Conservation (phyloP, 129 eudicot species). For the Scalesia atractyloides region DNA sequence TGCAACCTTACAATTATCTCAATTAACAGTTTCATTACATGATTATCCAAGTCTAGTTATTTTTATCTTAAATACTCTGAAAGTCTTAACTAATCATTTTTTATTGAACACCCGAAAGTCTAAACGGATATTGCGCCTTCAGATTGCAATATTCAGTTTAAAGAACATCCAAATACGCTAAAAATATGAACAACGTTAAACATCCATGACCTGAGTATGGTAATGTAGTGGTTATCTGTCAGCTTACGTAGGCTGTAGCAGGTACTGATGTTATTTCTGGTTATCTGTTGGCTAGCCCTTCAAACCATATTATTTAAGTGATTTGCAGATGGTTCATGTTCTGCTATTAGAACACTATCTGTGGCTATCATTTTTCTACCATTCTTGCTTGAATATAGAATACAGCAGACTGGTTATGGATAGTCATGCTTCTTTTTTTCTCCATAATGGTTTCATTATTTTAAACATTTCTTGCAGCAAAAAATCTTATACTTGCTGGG, state of each 20-base stretch:
- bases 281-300: background rate
- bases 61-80: background rate
- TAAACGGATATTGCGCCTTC: background rate
- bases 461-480: constrained; percentile 52
- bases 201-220: background rate
- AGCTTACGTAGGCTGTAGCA: background rate
- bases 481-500: constrained; percentile 88
- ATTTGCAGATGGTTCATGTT: background rate
- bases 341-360: background rate
- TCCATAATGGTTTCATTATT: background rate
- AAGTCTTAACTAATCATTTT: background rate
- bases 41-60: background rate
- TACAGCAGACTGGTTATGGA: background rate
- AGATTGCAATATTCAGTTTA: background rate
- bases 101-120: background rate
- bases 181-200: background rate
- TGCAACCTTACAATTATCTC: background rate
- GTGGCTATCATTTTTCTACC: background rate
- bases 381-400: background rate
- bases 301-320: background rate
- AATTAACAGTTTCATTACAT: background rate
- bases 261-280: background rate
- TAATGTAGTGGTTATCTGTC: background rate
- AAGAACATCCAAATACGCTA: background rate
- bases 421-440: background rate